phyloP scores from a whole-genome alignment of 2,329 filamentous ascomycete species.

The Calonectria pseudoturangicola region DNA sequence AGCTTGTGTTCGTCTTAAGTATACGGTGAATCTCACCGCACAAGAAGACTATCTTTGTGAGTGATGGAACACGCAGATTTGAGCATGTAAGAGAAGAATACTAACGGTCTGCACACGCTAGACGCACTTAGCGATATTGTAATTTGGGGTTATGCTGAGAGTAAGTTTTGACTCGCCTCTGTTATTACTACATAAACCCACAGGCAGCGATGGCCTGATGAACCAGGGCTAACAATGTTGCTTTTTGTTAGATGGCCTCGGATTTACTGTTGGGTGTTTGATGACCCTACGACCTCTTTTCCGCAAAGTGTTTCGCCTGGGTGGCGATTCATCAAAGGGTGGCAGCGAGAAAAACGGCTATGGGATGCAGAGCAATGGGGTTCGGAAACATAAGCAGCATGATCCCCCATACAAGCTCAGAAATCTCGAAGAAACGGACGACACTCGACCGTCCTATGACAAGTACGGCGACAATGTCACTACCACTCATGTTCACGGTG shows the following conservation, averaged over 20 bases:
- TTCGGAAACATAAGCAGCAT: background rate
- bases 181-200: background rate
- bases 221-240: background rate
- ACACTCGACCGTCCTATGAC: background rate
- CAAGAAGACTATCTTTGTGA: conserved; percentile 2
- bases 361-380: background rate
- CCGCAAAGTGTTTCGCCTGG: background rate
- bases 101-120: background rate
- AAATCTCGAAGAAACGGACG: background rate
- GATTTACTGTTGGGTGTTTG: background rate
- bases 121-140: conserved; percentile 11
- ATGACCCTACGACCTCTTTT: background rate
- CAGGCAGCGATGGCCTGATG: background rate
- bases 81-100: too few relatives aligned
- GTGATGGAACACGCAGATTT: background rate
- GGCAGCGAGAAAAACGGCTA: background rate
- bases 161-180: background rate
- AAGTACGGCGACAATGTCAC: background rate
- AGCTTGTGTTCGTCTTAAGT: conserved; percentile 4
- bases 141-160: conserved; percentile 1
- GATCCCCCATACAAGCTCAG: background rate
- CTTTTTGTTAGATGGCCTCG: background rate
- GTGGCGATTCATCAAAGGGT: background rate
- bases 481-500: background rate
- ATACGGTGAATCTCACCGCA: conserved; percentile 5